Evolutionary conservation across 2,329 filamentous ascomycete genomes (phyloP), one percentile per base, ranked within the genome.

Genomic region (Cordyceps farinosa): DNA sequence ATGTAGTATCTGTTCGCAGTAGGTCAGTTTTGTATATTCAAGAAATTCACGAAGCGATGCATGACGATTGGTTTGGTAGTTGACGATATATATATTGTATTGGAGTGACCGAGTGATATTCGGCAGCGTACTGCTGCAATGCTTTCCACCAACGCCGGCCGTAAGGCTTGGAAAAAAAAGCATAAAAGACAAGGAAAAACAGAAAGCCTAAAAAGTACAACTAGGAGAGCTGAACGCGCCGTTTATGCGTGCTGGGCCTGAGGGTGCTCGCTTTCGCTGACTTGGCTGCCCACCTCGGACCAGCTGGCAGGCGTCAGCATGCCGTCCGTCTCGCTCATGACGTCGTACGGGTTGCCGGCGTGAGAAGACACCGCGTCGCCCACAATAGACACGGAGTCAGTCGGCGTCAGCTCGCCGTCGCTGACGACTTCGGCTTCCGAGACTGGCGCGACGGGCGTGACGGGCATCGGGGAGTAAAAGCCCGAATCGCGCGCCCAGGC

Each of bases 211-310:
- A 17, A 51, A 60, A 30, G 8, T 45, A 52, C 34, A 22, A 13
- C 5, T 10, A 11, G 3, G 15, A 22, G 11, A 50, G 3, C 32
- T n/a, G 8, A 22, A 51, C 22, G 30, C 30, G 42, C 29, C 9
- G 13, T 30, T 30, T 61, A 61, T 29, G 40, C 58, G 29, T 40
- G 58, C 13, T 61, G 58, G 38, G 58, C 50, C 13, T 54, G 63
- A 13, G 44, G 53, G 6, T 63, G 53, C 52, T 85, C 82, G 67
- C 74, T 82, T 70, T 86, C 83, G 70, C 85, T 87, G 32, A 87
- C 76, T 13, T 85, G 80, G 66, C 86, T 88, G 64, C 84, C 86
- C 15, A 89, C 80, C 70, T 89, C 86, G 7, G 84, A 86, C 86
- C 86, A 89, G 72, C 83, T 87, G 1, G 80, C 80, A 0, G 86